Base-by-base conservation (phyloP, 1,284 basidiomycete species). In the Rhodotorula sp. region DNA sequence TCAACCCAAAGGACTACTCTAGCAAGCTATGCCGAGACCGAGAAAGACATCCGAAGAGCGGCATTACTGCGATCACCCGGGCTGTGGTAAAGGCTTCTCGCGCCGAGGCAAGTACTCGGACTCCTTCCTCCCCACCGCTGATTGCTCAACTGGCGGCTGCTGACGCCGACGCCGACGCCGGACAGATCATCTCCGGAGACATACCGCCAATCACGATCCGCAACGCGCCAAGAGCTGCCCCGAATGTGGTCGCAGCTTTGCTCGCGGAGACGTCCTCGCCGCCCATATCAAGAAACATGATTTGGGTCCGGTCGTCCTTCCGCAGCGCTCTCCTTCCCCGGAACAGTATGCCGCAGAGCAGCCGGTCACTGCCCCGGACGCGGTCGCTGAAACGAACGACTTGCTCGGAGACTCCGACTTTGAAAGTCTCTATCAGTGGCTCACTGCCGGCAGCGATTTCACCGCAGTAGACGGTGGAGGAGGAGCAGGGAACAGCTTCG, bases 131-230 rank as follows among this genome's bases (percentile, higher is more conserved):
- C n/a, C 61, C 7, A 21, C 49, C 2, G 21, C 26, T 31, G 20
- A 29, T 49, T 29, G 26, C 23, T 5, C 39, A 39, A 39, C 34
- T 39, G 4, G 34, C 29, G 8, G 10, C 23, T 29, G 5, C 49
- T 26, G 29, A 39, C 61, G 8, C 12, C 16, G 10, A 39, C 61
- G 8, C 12, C 16, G 10, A 5, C 20, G n/a, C 15, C 16, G 1
- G 14, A 15, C 62, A 62, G 62, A 62, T 16, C 62, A 62, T 20
- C 51, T 62, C 4, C 34, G 34, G 5, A 21, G 62, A 31, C 62
- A 62, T 15, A 43, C 49, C 3, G 62, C 51, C 23, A 62, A 62
- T 20, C 62, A 62, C 16, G 62, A 62, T 23, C 49, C 62, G 34
- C 16, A 39, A 10, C 49, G 51, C 3, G 4, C 20, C 3, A 31